phyloP scores from a whole-genome alignment of 192 early-diverging fungal species.

The Entomortierella beljakovae region DNA sequence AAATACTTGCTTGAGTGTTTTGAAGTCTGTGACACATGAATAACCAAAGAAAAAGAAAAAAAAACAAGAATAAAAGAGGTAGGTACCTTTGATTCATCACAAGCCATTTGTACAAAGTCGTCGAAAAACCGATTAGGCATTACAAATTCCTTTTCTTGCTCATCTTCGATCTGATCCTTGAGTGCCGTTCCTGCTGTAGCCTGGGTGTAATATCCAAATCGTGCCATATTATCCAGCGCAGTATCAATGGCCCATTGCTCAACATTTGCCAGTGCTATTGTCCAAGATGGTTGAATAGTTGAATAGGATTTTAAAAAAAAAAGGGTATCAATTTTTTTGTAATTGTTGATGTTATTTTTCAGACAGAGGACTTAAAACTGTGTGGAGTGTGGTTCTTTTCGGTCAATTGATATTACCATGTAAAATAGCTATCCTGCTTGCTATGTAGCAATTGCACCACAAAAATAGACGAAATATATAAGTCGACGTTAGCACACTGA shows the following conservation, averaged over 20 bases:
- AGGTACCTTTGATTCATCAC: conserved; percentile 67
- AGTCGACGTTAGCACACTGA: no score
- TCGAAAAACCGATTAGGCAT: conserved; percentile 62
- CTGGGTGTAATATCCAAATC: conserved; percentile 57
- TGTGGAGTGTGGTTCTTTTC: not conserved
- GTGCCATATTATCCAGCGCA: conserved; percentile 72
- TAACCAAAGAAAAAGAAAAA: not conserved
- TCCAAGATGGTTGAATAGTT: no score
- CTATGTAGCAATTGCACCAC: not conserved
- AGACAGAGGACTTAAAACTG: no score
- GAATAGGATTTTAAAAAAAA: not conserved
- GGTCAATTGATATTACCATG: conserved; percentile 56
- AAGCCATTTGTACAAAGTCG: conserved; percentile 70
- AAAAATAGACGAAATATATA: not conserved
- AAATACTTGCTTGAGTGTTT: not conserved
- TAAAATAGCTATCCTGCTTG: conserved; percentile 67
- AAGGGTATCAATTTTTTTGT: no score
- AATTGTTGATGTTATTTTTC: no score
- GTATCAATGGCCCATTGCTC: conserved; percentile 81
- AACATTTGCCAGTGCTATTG: conserved; percentile 66
- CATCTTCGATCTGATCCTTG: conserved; percentile 19
- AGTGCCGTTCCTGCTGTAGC: conserved; percentile 36
- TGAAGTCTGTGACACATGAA: no score
- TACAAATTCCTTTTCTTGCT: conserved; percentile 23
- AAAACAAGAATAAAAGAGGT: not conserved